Base-by-base conservation (phyloP, 768 basidiomycete genomes). In the Boletus rex-veris region DNA sequence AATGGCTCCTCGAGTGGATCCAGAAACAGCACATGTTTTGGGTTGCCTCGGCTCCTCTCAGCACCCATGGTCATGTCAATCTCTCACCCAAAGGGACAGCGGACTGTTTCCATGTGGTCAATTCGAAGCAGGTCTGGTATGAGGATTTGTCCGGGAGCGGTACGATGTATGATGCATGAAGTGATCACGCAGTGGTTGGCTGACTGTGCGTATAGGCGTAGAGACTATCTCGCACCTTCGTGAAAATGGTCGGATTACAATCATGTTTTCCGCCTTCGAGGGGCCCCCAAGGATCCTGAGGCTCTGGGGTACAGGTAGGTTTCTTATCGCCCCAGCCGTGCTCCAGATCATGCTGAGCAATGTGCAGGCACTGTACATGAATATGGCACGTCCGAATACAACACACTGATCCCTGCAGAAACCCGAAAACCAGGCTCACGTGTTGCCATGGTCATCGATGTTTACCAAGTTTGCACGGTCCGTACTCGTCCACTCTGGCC, bases 91-190 rank as follows among this genome's bases (percentile, higher is more conserved):
- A 89, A 65, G 82, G 84, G 37, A 73, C 82, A 38, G 72, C 76
- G 58, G 81, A 81, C n/a, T 80, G 76, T 3, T 85, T 88, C 63
- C 83, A 83, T 55, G 65, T 87, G 54, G 74, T 77, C 16, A 73
- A 83, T 52, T 65, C 76, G 9, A 78, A 70, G 47, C 72, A 67
- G 46, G 83, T 85, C 3, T 88, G 85, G 85, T 89, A 88, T 59
- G 82, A 88, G 60, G 86, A 88, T 65, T 70, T 86, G 18, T 80
- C 79, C 7, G 86, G 86, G 8, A 82, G 83, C 57, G 84, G 85
- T 84, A 57, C 36, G 77, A 14, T n/a, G 7, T 33, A 50, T 39
- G 18, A 21, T 69, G 10, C 28, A 12, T 26, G 7, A 36, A 15
- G 19, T 24, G 4, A 31, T 19, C 12, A 37, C 11, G 16, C 5